Conservation (phyloP, 148 eudicot genomes). For the Pouteria glomerata region DNA sequence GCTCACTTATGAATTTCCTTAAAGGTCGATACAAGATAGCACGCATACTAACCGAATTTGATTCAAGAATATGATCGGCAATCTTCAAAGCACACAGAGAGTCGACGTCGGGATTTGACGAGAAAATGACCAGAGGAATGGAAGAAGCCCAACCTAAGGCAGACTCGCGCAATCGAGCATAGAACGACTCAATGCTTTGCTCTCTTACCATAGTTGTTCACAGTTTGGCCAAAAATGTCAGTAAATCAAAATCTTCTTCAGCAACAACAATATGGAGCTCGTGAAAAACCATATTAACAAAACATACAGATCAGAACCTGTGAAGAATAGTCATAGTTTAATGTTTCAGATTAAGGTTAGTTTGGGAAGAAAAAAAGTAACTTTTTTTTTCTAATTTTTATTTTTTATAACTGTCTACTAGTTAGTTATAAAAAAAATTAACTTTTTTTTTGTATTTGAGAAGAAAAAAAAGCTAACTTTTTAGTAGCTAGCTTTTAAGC, state of each 20-base stretch:
- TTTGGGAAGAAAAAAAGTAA: no score
- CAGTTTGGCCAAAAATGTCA: not conserved
- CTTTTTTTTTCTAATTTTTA: no score
- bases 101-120: slow-evolving; percentile 93
- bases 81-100: slow-evolving; percentile 91
- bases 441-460: no score
- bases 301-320: slow-evolving; percentile 8
- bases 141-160: slow-evolving; percentile 40
- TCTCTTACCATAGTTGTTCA: slow-evolving; percentile 63
- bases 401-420: no score
- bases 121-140: slow-evolving; percentile 72
- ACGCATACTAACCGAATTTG: slow-evolving; percentile 88
- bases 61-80: slow-evolving; percentile 66
- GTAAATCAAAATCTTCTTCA: not conserved
- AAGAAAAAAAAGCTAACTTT: no score
- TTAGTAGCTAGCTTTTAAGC: no score
- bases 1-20: slow-evolving; percentile 76
- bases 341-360: not conserved
- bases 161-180: slow-evolving; percentile 48
- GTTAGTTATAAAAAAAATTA: no score
- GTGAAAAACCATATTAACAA: not conserved
- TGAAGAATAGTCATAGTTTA: not conserved
- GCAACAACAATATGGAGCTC: not conserved
- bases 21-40: slow-evolving; percentile 90
- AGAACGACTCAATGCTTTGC: slow-evolving; percentile 56